phyloP scores from a whole-genome alignment of 2,329 filamentous ascomycete species.

The Claviceps pusilla region DNA sequence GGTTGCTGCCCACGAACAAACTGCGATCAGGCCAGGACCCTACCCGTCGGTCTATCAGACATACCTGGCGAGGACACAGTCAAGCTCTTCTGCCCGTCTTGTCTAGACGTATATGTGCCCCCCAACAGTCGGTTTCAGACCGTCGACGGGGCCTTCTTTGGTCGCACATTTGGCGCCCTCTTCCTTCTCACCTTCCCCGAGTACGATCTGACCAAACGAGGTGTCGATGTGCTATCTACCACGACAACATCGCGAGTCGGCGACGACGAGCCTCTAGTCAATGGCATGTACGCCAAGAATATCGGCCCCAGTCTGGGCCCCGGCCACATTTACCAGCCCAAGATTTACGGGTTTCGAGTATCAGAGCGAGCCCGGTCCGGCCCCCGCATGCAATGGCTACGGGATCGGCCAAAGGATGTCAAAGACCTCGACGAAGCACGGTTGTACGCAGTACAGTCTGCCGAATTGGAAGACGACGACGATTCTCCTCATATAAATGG shows the following conservation, averaged over 20 bases:
- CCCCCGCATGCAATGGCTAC: slow-evolving; percentile 92
- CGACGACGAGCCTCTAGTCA: slow-evolving; percentile 45
- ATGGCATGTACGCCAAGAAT: slow-evolving; percentile 76
- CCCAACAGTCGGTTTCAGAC: slow-evolving; percentile 96
- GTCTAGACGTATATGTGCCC: slow-evolving; percentile 91
- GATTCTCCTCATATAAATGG: slow-evolving; percentile 32
- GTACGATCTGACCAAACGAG: slow-evolving; percentile 68
- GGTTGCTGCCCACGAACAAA: slow-evolving; percentile 88
- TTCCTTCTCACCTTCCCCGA: slow-evolving; percentile 99
- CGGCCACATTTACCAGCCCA: slow-evolving; percentile 79
- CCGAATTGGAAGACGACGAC: slow-evolving; percentile 45
- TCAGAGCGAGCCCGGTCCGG: slow-evolving; percentile 80
- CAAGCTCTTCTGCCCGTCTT: slow-evolving; percentile 94
- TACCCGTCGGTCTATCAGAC: slow-evolving; percentile 87
- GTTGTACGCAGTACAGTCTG: slow-evolving; percentile 35
- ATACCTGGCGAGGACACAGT: slow-evolving; percentile 94
- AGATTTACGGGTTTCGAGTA: slow-evolving; percentile 92
- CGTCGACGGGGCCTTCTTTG: slow-evolving; percentile 95
- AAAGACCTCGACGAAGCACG: slow-evolving; percentile 71
- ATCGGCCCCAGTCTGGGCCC: slow-evolving; percentile 74
- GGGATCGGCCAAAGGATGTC: slow-evolving; percentile 66
- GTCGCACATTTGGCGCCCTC: slow-evolving; percentile 87
- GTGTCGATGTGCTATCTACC: slow-evolving; percentile 39
- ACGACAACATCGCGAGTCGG: slow-evolving; percentile 18
- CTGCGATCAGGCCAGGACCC: slow-evolving; percentile 77